Percentiles rank a stretch among this genome's conserved stretches.
phyloP scores from a whole-genome alignment of 495 filamentous ascomycete species.

The Talaromyces wortmannii region DNA sequence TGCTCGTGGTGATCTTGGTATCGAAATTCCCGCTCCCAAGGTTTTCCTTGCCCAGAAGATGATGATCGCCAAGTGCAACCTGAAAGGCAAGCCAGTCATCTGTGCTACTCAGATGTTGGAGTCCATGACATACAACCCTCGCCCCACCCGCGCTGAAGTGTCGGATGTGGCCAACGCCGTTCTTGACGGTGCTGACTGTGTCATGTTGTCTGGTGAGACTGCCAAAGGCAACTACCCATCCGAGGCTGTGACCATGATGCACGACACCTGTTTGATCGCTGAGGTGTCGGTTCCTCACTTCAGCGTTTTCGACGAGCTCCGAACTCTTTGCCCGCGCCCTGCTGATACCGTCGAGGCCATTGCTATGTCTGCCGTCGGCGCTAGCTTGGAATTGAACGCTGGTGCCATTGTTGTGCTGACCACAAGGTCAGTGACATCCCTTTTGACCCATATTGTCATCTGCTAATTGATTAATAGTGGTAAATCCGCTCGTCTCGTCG shows the following conservation, averaged over 20 bases:
- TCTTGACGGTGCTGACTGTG: slow-evolving; percentile 95
- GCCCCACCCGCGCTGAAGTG: slow-evolving; percentile 95
- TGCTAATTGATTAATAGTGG: slow-evolving; percentile 42
- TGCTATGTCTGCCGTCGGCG: slow-evolving; percentile 92
- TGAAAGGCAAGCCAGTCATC: slow-evolving; percentile 96
- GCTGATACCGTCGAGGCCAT: slow-evolving; percentile 83
- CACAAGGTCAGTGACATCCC: slow-evolving; percentile 55
- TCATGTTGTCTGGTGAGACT: slow-evolving; percentile 98
- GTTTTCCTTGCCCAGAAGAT: slow-evolving; percentile 99
- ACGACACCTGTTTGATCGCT: slow-evolving; percentile 90
- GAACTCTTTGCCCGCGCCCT: slow-evolving; percentile 71
- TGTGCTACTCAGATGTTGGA: slow-evolving; percentile 92
- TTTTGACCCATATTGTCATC: neutral
- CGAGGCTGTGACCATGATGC: slow-evolving; percentile 95
- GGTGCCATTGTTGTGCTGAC: slow-evolving; percentile 91
- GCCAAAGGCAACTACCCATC: slow-evolving; percentile 94
- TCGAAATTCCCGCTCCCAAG: slow-evolving; percentile 96
- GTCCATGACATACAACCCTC: slow-evolving; percentile 99
- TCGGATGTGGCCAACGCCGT: slow-evolving; percentile 98
- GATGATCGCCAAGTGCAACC: slow-evolving; percentile 99
- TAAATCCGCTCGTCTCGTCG: slow-evolving; percentile 84
- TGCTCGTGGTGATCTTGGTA: slow-evolving; percentile 95
- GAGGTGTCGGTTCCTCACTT: slow-evolving; percentile 96
- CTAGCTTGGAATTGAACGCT: slow-evolving; percentile 90
- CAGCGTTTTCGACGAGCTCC: slow-evolving; percentile 91